Evolutionary conservation across 495 filamentous ascomycete genomes (phyloP).

Genomic region (Astrothelium macrocarpum): DNA sequence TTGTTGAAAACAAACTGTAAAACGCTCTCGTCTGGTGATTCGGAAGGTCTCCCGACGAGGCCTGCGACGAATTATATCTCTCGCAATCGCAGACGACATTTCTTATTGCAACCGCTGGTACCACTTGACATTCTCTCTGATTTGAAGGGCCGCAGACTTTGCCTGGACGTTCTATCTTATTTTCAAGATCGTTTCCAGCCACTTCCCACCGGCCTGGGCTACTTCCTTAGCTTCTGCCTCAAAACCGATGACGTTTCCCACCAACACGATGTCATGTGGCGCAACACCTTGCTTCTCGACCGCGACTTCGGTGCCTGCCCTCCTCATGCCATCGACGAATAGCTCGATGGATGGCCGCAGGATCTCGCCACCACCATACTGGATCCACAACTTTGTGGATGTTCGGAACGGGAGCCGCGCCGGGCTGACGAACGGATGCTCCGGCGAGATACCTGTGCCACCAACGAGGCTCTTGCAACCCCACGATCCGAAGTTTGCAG

Average conservation of each 20-base stretch:
- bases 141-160: too few species aligned
- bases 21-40: too few species aligned
- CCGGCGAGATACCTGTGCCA: background rate
- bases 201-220: background rate
- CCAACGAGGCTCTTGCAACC: slow-evolving; percentile 16
- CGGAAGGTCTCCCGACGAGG: too few species aligned
- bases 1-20: too few species aligned
- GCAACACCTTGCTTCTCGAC: background rate
- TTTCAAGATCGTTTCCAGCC: background rate
- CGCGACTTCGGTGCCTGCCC: background rate
- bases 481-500: slow-evolving; percentile 28
- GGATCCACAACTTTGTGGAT: background rate
- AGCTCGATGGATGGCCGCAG: background rate
- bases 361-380: background rate
- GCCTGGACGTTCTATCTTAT: background rate
- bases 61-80: too few species aligned
- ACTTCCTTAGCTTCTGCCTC: background rate
- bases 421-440: background rate
- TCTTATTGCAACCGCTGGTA: too few species aligned
- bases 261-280: background rate
- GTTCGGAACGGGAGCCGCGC: background rate
- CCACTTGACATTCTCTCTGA: too few species aligned
- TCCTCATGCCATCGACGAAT: background rate
- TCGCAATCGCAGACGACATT: too few species aligned
- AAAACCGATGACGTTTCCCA: background rate